These are phyloP conservation scores for Penicillium sp. DNA, from an alignment of 2,329 filamentous ascomycete genomes.

Conservation along the genomic window DNA sequence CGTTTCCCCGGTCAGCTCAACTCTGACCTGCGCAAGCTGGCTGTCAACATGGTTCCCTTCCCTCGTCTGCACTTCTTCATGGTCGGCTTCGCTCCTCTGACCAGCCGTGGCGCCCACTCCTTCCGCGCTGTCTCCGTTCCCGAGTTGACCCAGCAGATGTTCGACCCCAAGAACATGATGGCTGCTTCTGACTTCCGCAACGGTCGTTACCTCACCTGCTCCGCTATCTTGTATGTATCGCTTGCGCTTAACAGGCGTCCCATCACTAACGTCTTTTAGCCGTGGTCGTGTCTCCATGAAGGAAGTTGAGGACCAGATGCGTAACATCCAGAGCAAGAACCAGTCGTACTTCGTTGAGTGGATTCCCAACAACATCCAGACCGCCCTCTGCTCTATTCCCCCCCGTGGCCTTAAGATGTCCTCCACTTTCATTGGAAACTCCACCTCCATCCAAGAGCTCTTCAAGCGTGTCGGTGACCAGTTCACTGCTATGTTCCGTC, in stretches of 20 bases:
- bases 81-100: constrained; percentile 99
- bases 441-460: constrained; percentile 98
- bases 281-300: constrained; percentile 99
- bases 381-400: constrained; percentile 97
- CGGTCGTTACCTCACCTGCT: constrained; percentile 99
- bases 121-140: constrained; percentile 98
- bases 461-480: constrained; percentile 99
- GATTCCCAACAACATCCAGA: constrained; percentile 99
- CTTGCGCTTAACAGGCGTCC: background rate
- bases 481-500: constrained; percentile 99
- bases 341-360: constrained; percentile 99
- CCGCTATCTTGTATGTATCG: constrained; percentile 81
- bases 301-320: constrained; percentile 99
- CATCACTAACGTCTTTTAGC: constrained; percentile 51
- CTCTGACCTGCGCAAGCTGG: constrained; percentile 98
- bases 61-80: constrained; percentile 99
- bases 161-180: constrained; percentile 99
- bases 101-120: constrained; percentile 85
- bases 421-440: constrained; percentile 98
- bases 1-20: constrained; percentile 99
- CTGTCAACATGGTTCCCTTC: constrained; percentile 99
- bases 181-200: constrained; percentile 99
- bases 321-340: constrained; percentile 99
- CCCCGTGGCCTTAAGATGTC: constrained; percentile 99
- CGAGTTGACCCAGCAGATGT: constrained; percentile 99